phyloP scores from a whole-genome alignment of 306 rosid genomes.

The Lagenaria siceraria region DNA sequence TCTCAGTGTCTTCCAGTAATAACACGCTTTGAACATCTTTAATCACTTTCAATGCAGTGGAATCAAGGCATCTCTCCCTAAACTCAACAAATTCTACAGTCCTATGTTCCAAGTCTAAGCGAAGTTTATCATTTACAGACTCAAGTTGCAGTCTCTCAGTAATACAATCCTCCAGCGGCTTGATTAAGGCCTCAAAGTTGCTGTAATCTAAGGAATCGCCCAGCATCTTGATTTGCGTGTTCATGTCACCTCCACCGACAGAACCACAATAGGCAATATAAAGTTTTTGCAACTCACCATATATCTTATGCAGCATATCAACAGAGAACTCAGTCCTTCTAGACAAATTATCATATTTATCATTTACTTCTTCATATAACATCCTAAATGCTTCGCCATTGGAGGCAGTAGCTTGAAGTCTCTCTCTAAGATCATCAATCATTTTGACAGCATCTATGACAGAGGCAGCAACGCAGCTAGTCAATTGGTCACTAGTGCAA shows the following conservation, averaged over 20 bases:
- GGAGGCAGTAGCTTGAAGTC: slow-evolving; percentile 40
- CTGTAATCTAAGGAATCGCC: slow-evolving; percentile 48
- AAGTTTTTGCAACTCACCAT: slow-evolving; percentile 42
- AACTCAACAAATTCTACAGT: slow-evolving; percentile 49
- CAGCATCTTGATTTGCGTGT: slow-evolving; percentile 26
- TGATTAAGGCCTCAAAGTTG: slow-evolving; percentile 38
- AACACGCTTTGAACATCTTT: slow-evolving; percentile 46
- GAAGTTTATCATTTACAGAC: slow-evolving; percentile 35
- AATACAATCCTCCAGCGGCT: slow-evolving; percentile 34
- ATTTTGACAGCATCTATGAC: slow-evolving; percentile 42
- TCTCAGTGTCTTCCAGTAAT: slow-evolving; percentile 27
- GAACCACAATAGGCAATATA: slow-evolving; percentile 28
- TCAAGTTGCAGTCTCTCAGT: slow-evolving; percentile 47
- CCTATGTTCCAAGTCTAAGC: slow-evolving; percentile 45
- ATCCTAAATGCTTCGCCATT: slow-evolving; percentile 35
- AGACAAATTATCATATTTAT: slow-evolving; percentile 44
- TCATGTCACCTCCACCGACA: slow-evolving; percentile 30
- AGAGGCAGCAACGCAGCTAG: slow-evolving; percentile 33
- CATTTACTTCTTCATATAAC: slow-evolving; percentile 39
- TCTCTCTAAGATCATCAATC: slow-evolving; percentile 50
- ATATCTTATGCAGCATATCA: slow-evolving; percentile 34
- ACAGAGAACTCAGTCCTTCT: slow-evolving; percentile 48
- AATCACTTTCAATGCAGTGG: slow-evolving; percentile 42
- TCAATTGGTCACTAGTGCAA: slow-evolving; percentile 12
- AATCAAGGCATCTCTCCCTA: slow-evolving; percentile 42